phyloP scores from a whole-genome alignment of 2,329 filamentous ascomycete genomes.

The Pleochaeta shiraiana region DNA sequence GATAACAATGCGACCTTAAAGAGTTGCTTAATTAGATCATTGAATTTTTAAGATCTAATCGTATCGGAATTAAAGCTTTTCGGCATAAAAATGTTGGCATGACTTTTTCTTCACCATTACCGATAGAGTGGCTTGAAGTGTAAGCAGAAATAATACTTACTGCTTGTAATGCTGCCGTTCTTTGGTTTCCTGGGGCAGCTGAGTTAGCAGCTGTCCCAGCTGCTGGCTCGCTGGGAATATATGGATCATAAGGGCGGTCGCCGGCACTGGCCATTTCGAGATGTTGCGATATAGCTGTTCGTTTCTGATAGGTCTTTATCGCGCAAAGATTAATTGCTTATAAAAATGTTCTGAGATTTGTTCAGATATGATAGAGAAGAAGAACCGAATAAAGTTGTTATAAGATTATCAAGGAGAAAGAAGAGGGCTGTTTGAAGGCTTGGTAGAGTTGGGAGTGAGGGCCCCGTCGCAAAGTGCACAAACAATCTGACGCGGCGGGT shows the following conservation, averaged over 20 bases:
- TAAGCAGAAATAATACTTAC: constrained; percentile 34
- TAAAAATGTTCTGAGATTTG: not conserved
- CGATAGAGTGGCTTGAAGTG: no score
- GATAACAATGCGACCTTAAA: no score
- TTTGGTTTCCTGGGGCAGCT: constrained; percentile 26
- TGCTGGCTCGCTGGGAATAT: constrained; percentile 15
- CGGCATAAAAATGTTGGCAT: not conserved
- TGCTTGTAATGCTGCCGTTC: constrained; percentile 58
- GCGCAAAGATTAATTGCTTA: not conserved
- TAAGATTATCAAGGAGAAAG: not conserved
- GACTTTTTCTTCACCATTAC: not conserved
- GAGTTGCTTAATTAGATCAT: no score
- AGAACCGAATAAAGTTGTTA: no score
- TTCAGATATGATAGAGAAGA: not conserved
- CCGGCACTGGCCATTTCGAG: constrained; percentile 15
- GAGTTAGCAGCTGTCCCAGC: constrained; percentile 19
- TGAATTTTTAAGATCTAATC: no score
- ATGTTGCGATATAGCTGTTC: not conserved
- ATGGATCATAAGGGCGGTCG: constrained; percentile 18
- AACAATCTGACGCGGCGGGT: not conserved
- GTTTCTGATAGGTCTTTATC: not conserved
- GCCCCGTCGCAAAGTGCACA: not conserved
- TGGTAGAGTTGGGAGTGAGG: not conserved
- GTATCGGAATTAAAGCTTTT: not conserved
- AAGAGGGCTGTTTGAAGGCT: not conserved